Conservation (phyloP, 1,284 basidiomycete species). For the Pyrrhoderma lamaoense region DNA sequence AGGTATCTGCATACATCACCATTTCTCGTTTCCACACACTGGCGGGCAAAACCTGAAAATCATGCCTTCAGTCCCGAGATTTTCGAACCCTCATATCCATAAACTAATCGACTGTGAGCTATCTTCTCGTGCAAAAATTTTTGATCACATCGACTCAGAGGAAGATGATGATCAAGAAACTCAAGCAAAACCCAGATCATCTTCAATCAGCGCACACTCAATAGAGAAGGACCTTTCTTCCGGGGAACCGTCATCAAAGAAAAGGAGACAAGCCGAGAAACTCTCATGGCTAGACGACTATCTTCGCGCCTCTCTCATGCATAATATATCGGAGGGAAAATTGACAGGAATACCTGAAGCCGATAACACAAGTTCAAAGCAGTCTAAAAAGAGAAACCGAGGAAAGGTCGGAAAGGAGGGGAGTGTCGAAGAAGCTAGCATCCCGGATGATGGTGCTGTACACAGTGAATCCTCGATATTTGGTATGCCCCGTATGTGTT, state of each 20-base stretch:
- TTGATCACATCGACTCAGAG: background rate
- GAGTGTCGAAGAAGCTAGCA: background rate
- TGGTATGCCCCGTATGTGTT: background rate
- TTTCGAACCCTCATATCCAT: conserved; percentile 3
- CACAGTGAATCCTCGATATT: background rate
- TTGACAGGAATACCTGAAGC: no score
- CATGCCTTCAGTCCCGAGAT: conserved; percentile 1
- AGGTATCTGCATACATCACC: no score
- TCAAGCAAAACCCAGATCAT: no score
- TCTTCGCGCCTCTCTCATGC: background rate
- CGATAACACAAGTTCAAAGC: no score
- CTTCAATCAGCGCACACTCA: no score
- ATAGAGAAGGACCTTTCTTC: no score
- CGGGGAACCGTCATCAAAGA: background rate
- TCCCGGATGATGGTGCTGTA: background rate
- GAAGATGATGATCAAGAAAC: background rate
- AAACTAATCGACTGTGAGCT: background rate
- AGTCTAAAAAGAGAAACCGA: no score
- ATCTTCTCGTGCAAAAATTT: conserved; percentile 4
- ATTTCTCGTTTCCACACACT: no score
- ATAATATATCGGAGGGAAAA: background rate
- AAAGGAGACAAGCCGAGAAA: background rate
- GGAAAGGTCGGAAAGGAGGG: no score
- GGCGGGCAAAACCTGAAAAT: no score
- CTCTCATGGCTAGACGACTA: background rate